Conservation (phyloP, 495 filamentous ascomycete genomes). For the Podospora fimiseda region DNA sequence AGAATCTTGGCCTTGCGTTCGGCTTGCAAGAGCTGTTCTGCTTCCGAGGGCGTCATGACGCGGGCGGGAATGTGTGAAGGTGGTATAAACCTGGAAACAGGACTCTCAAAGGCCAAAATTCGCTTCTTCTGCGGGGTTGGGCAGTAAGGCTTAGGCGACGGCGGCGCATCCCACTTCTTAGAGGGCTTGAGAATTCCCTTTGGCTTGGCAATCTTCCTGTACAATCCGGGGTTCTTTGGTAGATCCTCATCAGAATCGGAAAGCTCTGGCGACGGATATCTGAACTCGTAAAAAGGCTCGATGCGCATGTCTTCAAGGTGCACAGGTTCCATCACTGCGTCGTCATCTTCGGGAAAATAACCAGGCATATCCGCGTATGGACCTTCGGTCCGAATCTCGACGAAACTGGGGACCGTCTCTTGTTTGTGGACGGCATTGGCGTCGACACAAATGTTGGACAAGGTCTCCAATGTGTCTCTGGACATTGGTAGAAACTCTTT, state of each 20-base stretch:
- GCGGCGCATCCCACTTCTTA: slow-evolving; percentile 8
- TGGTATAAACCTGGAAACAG: slow-evolving; percentile 16
- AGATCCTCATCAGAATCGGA: neutral
- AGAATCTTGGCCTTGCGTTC: slow-evolving; percentile 13
- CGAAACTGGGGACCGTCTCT: slow-evolving; percentile 28
- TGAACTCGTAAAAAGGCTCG: slow-evolving; percentile 13
- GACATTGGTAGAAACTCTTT: slow-evolving; percentile 2
- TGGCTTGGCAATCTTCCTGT: slow-evolving; percentile 14
- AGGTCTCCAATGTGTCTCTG: neutral
- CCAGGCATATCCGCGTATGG: slow-evolving; percentile 11
- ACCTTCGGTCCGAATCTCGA: slow-evolving; percentile 4
- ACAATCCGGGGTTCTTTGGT: neutral
- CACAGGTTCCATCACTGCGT: slow-evolving; percentile 16
- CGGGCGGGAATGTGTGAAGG: slow-evolving; percentile 16
- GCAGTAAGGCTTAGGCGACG: slow-evolving; percentile 16
- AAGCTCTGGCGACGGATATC: slow-evolving; percentile 12
- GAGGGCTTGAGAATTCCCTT: slow-evolving; percentile 23
- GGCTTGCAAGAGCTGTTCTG: slow-evolving; percentile 1
- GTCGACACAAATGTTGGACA: slow-evolving; percentile 32
- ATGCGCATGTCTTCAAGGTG: slow-evolving; percentile 15
- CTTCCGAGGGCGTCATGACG: slow-evolving; percentile 11
- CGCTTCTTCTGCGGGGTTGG: slow-evolving; percentile 20
- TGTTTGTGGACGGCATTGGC: slow-evolving; percentile 31
- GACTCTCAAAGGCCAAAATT: slow-evolving; percentile 21
- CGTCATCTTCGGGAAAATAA: slow-evolving; percentile 12